These are phyloP conservation scores for Fonsecaea erecta DNA, from an alignment of 2,329 filamentous ascomycete genomes.

Conservation along the genomic window DNA sequence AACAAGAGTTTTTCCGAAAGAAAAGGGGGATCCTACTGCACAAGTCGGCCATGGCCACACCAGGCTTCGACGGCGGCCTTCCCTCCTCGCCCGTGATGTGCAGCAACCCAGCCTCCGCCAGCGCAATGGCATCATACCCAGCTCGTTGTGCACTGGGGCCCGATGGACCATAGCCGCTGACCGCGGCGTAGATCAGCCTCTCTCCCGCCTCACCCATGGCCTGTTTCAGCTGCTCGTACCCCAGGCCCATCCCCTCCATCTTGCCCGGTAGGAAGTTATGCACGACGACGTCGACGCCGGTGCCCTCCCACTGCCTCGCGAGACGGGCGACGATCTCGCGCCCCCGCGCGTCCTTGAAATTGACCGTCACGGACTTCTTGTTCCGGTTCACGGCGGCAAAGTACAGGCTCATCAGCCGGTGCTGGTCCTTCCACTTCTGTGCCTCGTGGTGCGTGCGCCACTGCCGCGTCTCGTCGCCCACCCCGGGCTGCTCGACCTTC, in stretches of 20 bases:
- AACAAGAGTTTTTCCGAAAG: neutral
- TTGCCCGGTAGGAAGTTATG: conserved; percentile 46
- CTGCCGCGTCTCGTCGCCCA: conserved; percentile 35
- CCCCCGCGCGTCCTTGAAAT: conserved; percentile 27
- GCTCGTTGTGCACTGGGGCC: conserved; percentile 46
- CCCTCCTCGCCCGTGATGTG: conserved; percentile 34
- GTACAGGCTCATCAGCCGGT: conserved; percentile 44
- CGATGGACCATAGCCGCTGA: conserved; percentile 58
- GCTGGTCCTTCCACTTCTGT: conserved; percentile 25
- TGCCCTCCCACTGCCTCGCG: conserved; percentile 11
- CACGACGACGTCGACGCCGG: conserved; percentile 31
- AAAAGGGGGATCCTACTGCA: conserved; percentile 20
- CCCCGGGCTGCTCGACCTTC: conserved; percentile 33
- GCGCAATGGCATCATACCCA: conserved; percentile 36
- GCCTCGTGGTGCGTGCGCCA: conserved; percentile 33
- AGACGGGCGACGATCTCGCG: conserved; percentile 25
- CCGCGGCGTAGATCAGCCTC: conserved; percentile 57
- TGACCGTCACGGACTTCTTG: conserved; percentile 31
- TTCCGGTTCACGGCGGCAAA: conserved; percentile 37
- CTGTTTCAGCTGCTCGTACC: conserved; percentile 45
- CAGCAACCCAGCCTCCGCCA: conserved; percentile 35
- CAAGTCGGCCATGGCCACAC: conserved; percentile 35
- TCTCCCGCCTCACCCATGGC: conserved; percentile 26
- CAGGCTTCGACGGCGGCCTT: conserved; percentile 31
- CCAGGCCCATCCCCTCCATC: conserved; percentile 52